Conservation (phyloP, 257 asterid species). For the Solanum microdontum region DNA sequence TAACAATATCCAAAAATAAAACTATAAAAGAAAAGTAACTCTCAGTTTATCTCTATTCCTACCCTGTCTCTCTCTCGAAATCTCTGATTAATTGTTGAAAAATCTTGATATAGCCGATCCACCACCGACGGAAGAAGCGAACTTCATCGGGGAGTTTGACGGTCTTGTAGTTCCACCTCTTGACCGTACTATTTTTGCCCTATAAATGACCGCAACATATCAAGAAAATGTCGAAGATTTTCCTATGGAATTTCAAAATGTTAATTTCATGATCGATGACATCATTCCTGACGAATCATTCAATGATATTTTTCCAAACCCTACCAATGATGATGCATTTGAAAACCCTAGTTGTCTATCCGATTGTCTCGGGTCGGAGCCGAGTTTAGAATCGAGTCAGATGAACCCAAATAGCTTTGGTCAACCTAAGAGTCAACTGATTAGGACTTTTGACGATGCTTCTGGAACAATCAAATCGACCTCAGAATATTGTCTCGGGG, state of each 20-base stretch:
- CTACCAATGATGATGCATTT: not conserved
- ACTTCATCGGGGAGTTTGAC: conserved; percentile 7
- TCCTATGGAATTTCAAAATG: conserved; percentile 2
- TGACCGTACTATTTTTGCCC: conserved; percentile 27
- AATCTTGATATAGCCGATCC: conserved; percentile 25
- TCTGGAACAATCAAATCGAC: not conserved
- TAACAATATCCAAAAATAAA: not conserved
- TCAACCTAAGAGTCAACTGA: conserved; percentile 2
- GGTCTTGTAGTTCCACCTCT: conserved; percentile 29
- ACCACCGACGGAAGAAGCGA: not conserved
- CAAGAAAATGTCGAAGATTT: not conserved
- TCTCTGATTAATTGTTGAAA: not conserved
- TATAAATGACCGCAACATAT: conserved; percentile 1
- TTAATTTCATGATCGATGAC: conserved; percentile 24
- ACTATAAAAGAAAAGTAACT: not conserved
- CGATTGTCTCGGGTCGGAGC: not conserved
- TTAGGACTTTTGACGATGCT: not conserved
- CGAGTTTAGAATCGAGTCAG: not conserved
- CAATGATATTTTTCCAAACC: conserved; percentile 36
- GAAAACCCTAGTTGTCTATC: too few relatives aligned
- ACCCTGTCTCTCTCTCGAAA: not conserved
- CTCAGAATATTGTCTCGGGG: not conserved
- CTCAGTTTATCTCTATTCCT: not conserved
- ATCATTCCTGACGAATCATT: conserved; percentile 52
- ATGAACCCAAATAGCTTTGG: not conserved